A percentile compares a stretch with the other conserved stretches of the same genome.
Evolutionary conservation across 257 asterid genomes (phyloP).

Genomic region (Solanum tacnaense): DNA sequence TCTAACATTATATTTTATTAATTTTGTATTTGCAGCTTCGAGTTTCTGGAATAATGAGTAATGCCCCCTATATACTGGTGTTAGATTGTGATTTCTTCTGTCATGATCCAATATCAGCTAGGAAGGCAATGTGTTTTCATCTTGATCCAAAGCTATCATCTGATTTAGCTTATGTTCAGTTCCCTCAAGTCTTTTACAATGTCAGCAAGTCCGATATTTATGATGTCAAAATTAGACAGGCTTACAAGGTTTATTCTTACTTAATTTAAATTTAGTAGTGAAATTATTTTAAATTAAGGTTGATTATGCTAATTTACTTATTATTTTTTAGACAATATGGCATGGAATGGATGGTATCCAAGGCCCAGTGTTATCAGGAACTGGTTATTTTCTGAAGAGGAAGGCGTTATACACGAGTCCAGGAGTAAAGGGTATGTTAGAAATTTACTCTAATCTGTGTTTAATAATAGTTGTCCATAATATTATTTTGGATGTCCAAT

Average conservation of each 20-base stretch:
- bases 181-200: constrained; percentile 68
- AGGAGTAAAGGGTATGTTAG: background rate
- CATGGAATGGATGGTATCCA: constrained; percentile 81
- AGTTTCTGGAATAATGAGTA: constrained; percentile 74
- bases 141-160: constrained; percentile 29
- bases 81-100: constrained; percentile 52
- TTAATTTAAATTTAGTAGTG: background rate
- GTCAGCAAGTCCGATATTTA: constrained; percentile 68
- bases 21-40: constrained; percentile 24
- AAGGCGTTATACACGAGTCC: constrained; percentile 16
- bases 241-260: constrained; percentile 31
- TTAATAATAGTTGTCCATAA: background rate
- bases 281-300: background rate
- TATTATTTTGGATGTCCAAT: background rate
- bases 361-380: constrained; percentile 56
- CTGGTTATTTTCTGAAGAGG: constrained; percentile 61
- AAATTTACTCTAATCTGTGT: too few species aligned
- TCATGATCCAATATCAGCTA: constrained; percentile 37
- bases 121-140: constrained; percentile 49
- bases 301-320: background rate
- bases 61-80: constrained; percentile 49
- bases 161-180: constrained; percentile 46
- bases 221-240: constrained; percentile 65
- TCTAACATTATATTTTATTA: background rate
- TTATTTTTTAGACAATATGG: constrained; percentile 37